Evolutionary conservation across 2,329 filamentous ascomycete genomes (phyloP).

Genomic region (Hypoxylon sp.): DNA sequence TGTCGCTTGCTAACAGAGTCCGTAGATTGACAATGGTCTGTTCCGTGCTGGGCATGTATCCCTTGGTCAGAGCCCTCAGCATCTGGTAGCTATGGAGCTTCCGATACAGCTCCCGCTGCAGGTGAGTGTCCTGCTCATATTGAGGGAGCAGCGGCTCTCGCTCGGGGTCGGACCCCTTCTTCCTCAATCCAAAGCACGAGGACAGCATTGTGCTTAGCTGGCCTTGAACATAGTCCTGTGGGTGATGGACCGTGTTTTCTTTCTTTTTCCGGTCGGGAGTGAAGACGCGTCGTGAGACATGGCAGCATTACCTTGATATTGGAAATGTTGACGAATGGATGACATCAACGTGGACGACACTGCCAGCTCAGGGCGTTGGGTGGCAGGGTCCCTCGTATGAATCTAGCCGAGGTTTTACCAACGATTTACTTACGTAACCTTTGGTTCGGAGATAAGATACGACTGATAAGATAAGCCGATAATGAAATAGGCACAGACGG

Average conservation of each 20-base stretch:
- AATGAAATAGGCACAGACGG: background rate
- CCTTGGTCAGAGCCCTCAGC: conserved; percentile 82
- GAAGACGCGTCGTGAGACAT: conserved; percentile 23
- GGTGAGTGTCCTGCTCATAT: conserved; percentile 83
- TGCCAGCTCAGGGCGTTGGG: conserved; percentile 12
- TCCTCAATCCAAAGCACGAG: conserved; percentile 75
- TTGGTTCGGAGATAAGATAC: background rate
- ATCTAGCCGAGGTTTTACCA: conserved; percentile 7
- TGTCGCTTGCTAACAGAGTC: conserved; percentile 81
- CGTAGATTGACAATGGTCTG: conserved; percentile 85
- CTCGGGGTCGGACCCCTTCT: conserved; percentile 68
- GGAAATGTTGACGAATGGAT: conserved; percentile 41
- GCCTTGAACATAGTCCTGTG: conserved; percentile 24
- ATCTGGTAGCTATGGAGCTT: conserved; percentile 97
- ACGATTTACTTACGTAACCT: background rate
- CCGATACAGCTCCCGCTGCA: conserved; percentile 84
- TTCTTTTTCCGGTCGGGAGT: conserved; percentile 11
- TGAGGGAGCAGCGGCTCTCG: conserved; percentile 85
- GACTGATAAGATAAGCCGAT: background rate
- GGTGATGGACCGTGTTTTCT: conserved; percentile 7
- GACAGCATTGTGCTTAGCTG: conserved; percentile 60
- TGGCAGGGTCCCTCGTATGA: conserved; percentile 6
- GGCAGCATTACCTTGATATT: conserved; percentile 9
- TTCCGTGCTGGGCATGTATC: conserved; percentile 93
- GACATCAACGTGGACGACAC: conserved; percentile 40